phyloP scores from a whole-genome alignment of 176 grass and related monocot species.

The Puya raimondii region DNA sequence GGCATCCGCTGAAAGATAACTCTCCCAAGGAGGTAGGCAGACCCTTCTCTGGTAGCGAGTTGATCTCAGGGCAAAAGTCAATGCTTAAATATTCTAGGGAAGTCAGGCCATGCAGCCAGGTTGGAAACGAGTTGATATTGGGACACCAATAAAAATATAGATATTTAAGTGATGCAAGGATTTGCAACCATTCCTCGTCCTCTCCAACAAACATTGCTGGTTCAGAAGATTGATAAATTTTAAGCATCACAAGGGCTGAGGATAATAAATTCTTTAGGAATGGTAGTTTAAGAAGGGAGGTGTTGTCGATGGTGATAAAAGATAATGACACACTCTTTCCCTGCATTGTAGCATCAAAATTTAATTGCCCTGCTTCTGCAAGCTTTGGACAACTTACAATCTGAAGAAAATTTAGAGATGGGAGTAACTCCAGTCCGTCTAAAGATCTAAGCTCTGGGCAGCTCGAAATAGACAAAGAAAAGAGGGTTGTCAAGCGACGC shows the following conservation, averaged over 20 bases:
- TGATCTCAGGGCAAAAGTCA: slow-evolving; percentile 30
- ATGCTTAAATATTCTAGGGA: slow-evolving; percentile 29
- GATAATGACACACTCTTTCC: neutral
- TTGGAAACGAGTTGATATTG: neutral
- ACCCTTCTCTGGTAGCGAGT: slow-evolving; percentile 28
- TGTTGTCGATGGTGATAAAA: neutral
- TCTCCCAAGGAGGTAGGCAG: slow-evolving; percentile 20
- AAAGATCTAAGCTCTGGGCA: slow-evolving; percentile 17
- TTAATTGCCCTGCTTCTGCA: neutral
- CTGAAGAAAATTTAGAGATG: neutral
- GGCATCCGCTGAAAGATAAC: slow-evolving; percentile 12
- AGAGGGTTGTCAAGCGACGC: neutral
- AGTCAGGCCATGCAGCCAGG: neutral
- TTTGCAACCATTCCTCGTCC: neutral
- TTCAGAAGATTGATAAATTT: neutral
- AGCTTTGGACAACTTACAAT: slow-evolving; percentile 17
- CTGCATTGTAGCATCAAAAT: neutral
- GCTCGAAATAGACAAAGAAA: neutral
- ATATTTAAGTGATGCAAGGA: neutral
- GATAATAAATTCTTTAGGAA: slow-evolving; percentile 2
- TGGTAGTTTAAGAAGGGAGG: slow-evolving; percentile 9
- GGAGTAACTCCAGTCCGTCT: neutral
- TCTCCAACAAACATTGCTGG: neutral
- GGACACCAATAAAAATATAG: neutral
- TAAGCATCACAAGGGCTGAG: neutral